Evolutionary conservation across 768 basidiomycete species (phyloP), one percentile per base, ranked within the genome.

Genomic region (Kwoniella dendrophila): DNA sequence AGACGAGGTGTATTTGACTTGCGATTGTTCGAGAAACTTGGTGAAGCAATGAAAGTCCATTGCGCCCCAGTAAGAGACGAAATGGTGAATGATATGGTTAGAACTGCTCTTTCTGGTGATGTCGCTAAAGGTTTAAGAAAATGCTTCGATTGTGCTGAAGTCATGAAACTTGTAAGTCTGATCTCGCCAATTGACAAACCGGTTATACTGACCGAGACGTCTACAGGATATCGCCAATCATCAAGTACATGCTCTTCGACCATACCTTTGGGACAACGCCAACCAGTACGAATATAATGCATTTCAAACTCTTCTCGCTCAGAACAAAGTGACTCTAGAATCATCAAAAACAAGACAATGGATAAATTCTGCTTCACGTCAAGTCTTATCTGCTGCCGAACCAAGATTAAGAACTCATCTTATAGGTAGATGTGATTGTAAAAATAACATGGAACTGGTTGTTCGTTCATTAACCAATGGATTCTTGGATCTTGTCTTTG

Each of bases 11-110:
- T 90, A 8, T 92, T 90, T 74, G 90, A 92, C 80, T 86, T 90
- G 6, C 86, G 86, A 10, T 83, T 94, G 48, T 92, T 95, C 80
- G 76, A 83, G 47, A 85, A 86, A 62, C 87, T 96, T 62, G 92
- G 90, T 14, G 82, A 85, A 64, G 88, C 88, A 18, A 83, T 95
- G 64, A 91, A 94, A 78, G 86, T 86, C 34, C 92, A 96, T 71
- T 95, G 93, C 65, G 93, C 93, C 5, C 93, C 93, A 14, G 93
- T 95, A 87, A 83, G 93, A 34, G 93, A 96, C 79, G 84, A 82
- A 14, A 84, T 86, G 44, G 88, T 96, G 27, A 90, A 92, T 73
- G 83, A 83, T 38, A 91, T 96, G 90, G 87, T 95, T 33, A 82
- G 82, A 55, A 82, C 85, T 11, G 90, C 90, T 2, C 82, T 83